Conservation (phyloP, 2,329 filamentous ascomycete genomes). For the Pseudogymnoascus sp. region DNA sequence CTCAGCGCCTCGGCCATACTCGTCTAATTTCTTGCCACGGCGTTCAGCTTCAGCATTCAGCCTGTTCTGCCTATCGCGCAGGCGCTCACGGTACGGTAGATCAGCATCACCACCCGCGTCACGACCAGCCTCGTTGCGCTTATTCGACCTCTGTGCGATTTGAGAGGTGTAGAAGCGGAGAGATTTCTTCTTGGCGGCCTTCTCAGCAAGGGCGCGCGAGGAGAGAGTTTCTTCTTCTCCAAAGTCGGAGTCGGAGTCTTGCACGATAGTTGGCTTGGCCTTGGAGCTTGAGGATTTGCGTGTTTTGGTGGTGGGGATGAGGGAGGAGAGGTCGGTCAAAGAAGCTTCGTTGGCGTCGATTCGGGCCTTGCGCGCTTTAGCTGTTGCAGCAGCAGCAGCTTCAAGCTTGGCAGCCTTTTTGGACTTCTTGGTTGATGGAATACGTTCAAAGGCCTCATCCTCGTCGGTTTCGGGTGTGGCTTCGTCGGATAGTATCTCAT, state of each 20-base stretch:
- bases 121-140: slow-evolving; percentile 65
- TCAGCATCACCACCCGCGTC: slow-evolving; percentile 75
- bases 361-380: slow-evolving; percentile 26
- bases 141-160: slow-evolving; percentile 89
- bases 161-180: slow-evolving; percentile 98
- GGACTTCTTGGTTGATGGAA: slow-evolving; percentile 29
- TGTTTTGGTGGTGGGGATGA: slow-evolving; percentile 20
- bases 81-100: slow-evolving; percentile 80
- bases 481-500: slow-evolving; percentile 26
- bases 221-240: slow-evolving; percentile 82
- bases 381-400: slow-evolving; percentile 32
- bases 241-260: slow-evolving; percentile 78
- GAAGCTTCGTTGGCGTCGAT: slow-evolving; percentile 38
- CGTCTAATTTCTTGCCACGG: slow-evolving; percentile 62
- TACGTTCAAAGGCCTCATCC: not conserved
- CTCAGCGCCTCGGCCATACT: slow-evolving; percentile 59
- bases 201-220: slow-evolving; percentile 73
- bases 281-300: slow-evolving; percentile 34
- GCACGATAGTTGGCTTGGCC: slow-evolving; percentile 32
- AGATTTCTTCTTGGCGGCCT: slow-evolving; percentile 82
- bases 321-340: slow-evolving; percentile 32
- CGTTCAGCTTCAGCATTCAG: slow-evolving; percentile 84
- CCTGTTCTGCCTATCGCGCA: slow-evolving; percentile 77
- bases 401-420: slow-evolving; percentile 35
- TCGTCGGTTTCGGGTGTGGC: slow-evolving; percentile 15